Evolutionary conservation across 2,329 filamentous ascomycete species (phyloP).

Genomic region (Aspergillus unguis): DNA sequence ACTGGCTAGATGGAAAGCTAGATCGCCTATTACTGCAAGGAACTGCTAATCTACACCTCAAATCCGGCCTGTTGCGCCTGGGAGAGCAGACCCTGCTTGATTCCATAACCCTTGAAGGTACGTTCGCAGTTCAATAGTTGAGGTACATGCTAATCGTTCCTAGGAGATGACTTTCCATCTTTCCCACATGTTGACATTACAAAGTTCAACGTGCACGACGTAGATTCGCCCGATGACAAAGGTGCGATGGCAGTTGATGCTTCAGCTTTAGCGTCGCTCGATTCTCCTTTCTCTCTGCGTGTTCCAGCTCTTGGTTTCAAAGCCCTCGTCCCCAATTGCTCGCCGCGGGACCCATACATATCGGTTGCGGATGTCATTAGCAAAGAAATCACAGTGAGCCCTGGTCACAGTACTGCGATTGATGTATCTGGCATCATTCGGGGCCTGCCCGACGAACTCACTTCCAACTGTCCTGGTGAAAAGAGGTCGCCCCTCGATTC

Average conservation of each 20-base stretch:
- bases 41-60: conserved; percentile 68
- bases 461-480: conserved; percentile 69
- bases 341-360: conserved; percentile 67
- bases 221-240: conserved; percentile 51
- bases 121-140: conserved; percentile 53
- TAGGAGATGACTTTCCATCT: conserved; percentile 63
- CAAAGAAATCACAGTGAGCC: conserved; percentile 62
- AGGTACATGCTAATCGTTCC: conserved; percentile 31
- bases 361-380: conserved; percentile 74
- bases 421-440: conserved; percentile 69
- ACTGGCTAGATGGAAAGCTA: conserved; percentile 80
- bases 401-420: conserved; percentile 64
- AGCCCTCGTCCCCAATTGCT: conserved; percentile 79
- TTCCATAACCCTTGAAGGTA: conserved; percentile 77
- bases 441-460: conserved; percentile 70
- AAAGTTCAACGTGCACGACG: conserved; percentile 74
- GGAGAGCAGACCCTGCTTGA: conserved; percentile 74
- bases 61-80: conserved; percentile 73
- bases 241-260: conserved; percentile 78
- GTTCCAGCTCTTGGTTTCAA: conserved; percentile 80
- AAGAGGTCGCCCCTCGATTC: conserved; percentile 79
- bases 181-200: conserved; percentile 81
- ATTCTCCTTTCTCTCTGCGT: conserved; percentile 71
- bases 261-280: conserved; percentile 67
- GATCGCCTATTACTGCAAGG: conserved; percentile 68